Base-by-base conservation (phyloP, 257 asterid species). In the Verbascum thapsus region DNA sequence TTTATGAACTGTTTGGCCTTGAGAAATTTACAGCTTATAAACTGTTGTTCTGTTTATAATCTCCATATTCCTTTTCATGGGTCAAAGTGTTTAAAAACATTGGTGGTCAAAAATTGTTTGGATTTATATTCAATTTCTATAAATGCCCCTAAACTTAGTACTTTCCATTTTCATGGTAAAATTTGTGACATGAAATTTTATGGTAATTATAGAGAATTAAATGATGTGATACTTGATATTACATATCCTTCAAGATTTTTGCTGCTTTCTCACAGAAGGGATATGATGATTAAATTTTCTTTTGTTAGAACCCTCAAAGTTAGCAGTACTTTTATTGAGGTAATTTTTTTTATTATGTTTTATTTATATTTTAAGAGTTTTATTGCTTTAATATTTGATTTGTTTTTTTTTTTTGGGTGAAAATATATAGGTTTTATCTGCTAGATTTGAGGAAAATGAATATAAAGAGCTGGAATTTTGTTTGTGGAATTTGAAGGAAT, bases 241-340 rank as follows among this genome's bases (percentile, higher is more conserved):
- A 22, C 53, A 9, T 57, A 67, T 4, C 55, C 68, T 0, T 42
- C 68, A 48, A 55, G 18, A 3, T 73, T 75, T 8, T 69, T 64
- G 0, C 0, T 52, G 42, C 44, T 70, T 10, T 10, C 52, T 4
- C 38, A 7, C 5, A 17, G 40, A 7, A 5, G 53, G 7, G 30
- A 64, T 7, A 1, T 65, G 41, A 18, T 70, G n/a, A 10, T 7
- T 1, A 7, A 43, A 3, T 34, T 80, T 16, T 61, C 66, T 2
- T 12, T 0, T 17, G 72, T 77, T 0, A 45, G 10, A 1, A 38
- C 7, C 10, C 54, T 78, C 7, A 51, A 70, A 0, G 62, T 68
- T 4, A 67, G 38, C 32, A 72, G 67, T 42, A 53, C 58, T 37
- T 61, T 82, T 61, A 73, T 73, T 2, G 81, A 78, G 88, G 84